These are phyloP conservation scores for Paralagenidium karlingii DNA, from an alignment of 352 stramenopile species.

Conservation along the genomic window DNA sequence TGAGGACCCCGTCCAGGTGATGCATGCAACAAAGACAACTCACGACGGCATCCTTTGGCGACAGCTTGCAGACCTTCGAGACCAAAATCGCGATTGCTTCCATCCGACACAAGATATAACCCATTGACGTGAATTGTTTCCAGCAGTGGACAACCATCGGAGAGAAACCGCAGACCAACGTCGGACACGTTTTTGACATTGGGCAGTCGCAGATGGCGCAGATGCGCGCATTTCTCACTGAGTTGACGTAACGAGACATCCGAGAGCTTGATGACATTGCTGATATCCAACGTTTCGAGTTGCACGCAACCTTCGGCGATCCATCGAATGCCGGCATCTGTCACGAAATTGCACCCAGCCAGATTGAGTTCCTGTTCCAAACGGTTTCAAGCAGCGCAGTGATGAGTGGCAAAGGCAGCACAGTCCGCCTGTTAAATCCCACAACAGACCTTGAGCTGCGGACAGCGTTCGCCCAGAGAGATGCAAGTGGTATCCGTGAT, in stretches of 20 bases:
- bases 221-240: slow-evolving; percentile 15
- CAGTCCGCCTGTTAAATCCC: too few species aligned
- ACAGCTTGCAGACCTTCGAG: slow-evolving; percentile 86
- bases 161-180: slow-evolving; percentile 75
- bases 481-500: slow-evolving; percentile 85
- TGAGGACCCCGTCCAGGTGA: slow-evolving; percentile 4
- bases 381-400: not conserved
- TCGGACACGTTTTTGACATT: slow-evolving; percentile 69
- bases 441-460: too few species aligned
- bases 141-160: slow-evolving; percentile 71
- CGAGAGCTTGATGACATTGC: slow-evolving; percentile 70
- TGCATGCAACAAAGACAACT: slow-evolving; percentile 1
- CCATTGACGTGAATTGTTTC: slow-evolving; percentile 57
- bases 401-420: slow-evolving; percentile 5
- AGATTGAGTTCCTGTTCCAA: slow-evolving; percentile 53
- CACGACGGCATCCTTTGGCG: slow-evolving; percentile 31
- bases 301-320: slow-evolving; percentile 61
- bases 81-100: slow-evolving; percentile 85
- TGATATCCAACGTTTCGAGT: slow-evolving; percentile 73
- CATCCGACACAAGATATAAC: slow-evolving; percentile 87
- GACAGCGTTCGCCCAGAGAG: slow-evolving; percentile 58
- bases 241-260: slow-evolving; percentile 55
- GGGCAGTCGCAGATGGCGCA: slow-evolving; percentile 27
- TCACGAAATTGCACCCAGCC: slow-evolving; percentile 76
- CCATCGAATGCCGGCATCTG: slow-evolving; percentile 85